Evolutionary conservation across 306 rosid species (phyloP), one percentile per base, ranked within the genome.

Genomic region (Pterocarpus santalinus): DNA sequence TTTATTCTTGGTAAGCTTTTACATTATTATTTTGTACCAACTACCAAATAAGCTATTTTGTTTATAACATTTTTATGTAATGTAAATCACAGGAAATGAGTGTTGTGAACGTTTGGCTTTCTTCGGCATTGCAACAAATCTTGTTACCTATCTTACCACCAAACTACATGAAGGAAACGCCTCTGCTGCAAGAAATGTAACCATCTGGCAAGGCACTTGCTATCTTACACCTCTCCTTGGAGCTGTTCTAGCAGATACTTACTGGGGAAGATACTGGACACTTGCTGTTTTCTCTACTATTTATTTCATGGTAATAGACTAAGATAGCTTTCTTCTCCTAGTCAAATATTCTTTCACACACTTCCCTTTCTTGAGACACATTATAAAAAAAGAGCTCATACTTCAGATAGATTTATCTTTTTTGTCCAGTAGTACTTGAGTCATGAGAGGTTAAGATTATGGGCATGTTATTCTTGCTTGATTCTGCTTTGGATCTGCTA

Each of bases 261-360:
- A 90, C 81, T 95, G 91, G 97, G 98, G 98, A 79, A 82, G 97
- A 90, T 95, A 91, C 79, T 91, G 98, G 97, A 95, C 98, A 22
- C 91, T 95, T 75, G 91, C 91, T 47, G 71, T 71, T 65, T 95
- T 89, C 80, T 95, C 97, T 62, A 78, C 82, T 0, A 85, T 95
- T 73, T 92, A 95, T 80, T 90, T 95, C 68, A 64, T 92, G 58
- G 98, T 92, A 89, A 87, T 81, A 39, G 22, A 5, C 44, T 32
- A 41, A 60, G 22, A 51, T 69, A 63, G 7, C 75, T 65, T 34
- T 64, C 41, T 36, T 75, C 47, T 43, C 58, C 77, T 69, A 2
- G 33, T 78, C 62, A 28, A 60, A 60, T 70, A 62, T 60, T 49
- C 64, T 57, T 53, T 15, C 63, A 49, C 39, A 60, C 68, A 4